Percentiles rank a stretch among this genome's conserved stretches.
phyloP scores from a whole-genome alignment of 768 basidiomycete species.

The Rubroboletus satanas region DNA sequence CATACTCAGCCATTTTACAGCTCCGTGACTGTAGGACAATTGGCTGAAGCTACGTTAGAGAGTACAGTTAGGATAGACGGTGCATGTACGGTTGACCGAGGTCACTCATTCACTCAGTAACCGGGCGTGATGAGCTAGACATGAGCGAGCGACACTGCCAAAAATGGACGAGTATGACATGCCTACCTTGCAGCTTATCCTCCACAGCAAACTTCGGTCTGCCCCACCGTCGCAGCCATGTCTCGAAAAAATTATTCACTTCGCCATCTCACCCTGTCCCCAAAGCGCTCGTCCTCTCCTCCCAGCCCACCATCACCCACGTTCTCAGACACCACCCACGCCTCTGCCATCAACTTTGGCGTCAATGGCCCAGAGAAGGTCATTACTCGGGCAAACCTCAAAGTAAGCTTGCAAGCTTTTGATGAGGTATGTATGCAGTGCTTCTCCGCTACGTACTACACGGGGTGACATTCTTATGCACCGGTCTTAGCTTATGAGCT shows the following conservation, averaged over 20 bases:
- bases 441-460: neutral
- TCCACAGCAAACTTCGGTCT: slow-evolving; percentile 9
- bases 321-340: slow-evolving; percentile 77
- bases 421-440: slow-evolving; percentile 57
- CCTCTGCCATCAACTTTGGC: slow-evolving; percentile 74
- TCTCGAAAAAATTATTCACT: slow-evolving; percentile 56
- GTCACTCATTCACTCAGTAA: neutral
- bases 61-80: slow-evolving; percentile 8
- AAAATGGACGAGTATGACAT: slow-evolving; percentile 14
- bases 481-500: slow-evolving; percentile 59
- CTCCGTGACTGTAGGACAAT: neutral
- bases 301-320: slow-evolving; percentile 72
- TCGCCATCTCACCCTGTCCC: slow-evolving; percentile 48
- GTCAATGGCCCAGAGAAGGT: slow-evolving; percentile 73
- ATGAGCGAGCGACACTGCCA: slow-evolving; percentile 1
- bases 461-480: slow-evolving; percentile 15
- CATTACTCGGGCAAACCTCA: slow-evolving; percentile 75
- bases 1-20: slow-evolving; percentile 8
- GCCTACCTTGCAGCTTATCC: slow-evolving; percentile 13
- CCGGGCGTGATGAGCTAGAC: neutral
- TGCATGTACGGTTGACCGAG: neutral
- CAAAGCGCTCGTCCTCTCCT: slow-evolving; percentile 45
- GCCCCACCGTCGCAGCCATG: slow-evolving; percentile 30
- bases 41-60: neutral
- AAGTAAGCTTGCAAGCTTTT: slow-evolving; percentile 72